Percentiles rank a stretch among this genome's conserved stretches.
Conservation (phyloP, 441 rosid species). For the Melastoma candidum region DNA sequence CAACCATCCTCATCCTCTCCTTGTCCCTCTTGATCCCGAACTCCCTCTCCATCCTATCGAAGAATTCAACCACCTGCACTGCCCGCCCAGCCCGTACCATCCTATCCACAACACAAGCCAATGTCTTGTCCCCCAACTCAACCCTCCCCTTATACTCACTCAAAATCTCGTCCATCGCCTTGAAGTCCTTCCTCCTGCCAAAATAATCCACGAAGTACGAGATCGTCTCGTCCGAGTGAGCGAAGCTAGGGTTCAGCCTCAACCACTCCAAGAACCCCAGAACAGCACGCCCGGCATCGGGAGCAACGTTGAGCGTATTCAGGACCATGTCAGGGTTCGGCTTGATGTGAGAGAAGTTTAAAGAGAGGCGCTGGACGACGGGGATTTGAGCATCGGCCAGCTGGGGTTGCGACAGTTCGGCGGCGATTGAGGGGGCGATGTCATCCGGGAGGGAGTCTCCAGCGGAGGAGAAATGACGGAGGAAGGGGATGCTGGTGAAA, state of each 20-base stretch:
- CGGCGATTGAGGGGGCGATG: slow-evolving; percentile 19
- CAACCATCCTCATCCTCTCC: slow-evolving; percentile 46
- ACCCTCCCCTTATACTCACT: slow-evolving; percentile 25
- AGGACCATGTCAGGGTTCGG: slow-evolving; percentile 43
- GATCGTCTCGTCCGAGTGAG: slow-evolving; percentile 62
- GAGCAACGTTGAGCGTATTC: slow-evolving; percentile 55
- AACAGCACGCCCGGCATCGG: slow-evolving; percentile 71
- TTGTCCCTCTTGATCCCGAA: slow-evolving; percentile 61
- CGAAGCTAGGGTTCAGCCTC: slow-evolving; percentile 29
- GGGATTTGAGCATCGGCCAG: slow-evolving; percentile 34
- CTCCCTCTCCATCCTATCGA: slow-evolving; percentile 73
- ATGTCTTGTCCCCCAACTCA: slow-evolving; percentile 39
- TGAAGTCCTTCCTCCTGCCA: slow-evolving; percentile 84
- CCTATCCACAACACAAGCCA: slow-evolving; percentile 54
- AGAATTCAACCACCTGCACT: slow-evolving; percentile 49
- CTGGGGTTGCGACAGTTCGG: slow-evolving; percentile 41
- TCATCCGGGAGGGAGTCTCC: slow-evolving; percentile 4
- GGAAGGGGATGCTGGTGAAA: too few relatives aligned
- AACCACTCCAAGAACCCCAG: slow-evolving; percentile 74
- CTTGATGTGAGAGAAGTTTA: slow-evolving; percentile 63
- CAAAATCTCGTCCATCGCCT: slow-evolving; percentile 57
- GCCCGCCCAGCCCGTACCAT: slow-evolving; percentile 72
- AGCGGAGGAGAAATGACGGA: too few relatives aligned
- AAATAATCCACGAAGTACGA: slow-evolving; percentile 68
- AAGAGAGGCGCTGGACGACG: slow-evolving; percentile 48